A percentile compares a stretch with the other conserved stretches of the same genome.
Evolutionary conservation across 495 filamentous ascomycete genomes (phyloP).

Genomic region (Ramalina intermedia): DNA sequence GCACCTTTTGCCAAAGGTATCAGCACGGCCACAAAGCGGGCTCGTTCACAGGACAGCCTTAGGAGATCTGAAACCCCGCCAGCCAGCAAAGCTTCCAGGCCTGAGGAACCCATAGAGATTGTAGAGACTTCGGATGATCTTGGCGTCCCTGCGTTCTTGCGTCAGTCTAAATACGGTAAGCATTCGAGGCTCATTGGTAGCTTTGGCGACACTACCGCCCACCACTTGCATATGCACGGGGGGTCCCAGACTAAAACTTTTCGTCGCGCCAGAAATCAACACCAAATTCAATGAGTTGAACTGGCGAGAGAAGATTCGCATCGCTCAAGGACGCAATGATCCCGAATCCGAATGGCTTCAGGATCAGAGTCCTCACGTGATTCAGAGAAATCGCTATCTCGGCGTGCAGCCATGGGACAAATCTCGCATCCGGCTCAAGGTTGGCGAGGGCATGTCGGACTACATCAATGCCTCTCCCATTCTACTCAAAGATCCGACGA

Average conservation of each 20-base stretch:
- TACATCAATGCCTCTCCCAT: constrained; percentile 98
- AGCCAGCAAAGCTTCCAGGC: constrained; percentile 10
- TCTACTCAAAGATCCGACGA: constrained; percentile 40
- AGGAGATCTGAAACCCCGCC: constrained; percentile 27
- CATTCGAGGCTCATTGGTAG: constrained; percentile 1
- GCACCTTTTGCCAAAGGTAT: constrained; percentile 8
- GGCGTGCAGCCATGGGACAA: constrained; percentile 69
- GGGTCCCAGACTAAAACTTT: neutral
- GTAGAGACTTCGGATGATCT: constrained; percentile 2
- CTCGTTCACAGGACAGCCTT: constrained; percentile 20
- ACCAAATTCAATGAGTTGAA: constrained; percentile 45
- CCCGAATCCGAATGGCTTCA: constrained; percentile 39
- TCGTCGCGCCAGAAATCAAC: constrained; percentile 1
- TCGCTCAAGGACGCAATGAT: constrained; percentile 29
- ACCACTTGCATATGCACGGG: constrained; percentile 4
- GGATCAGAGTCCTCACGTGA: constrained; percentile 33
- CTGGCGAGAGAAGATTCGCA: constrained; percentile 45
- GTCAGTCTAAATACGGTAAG: constrained; percentile 18
- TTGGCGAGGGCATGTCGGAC: constrained; percentile 64
- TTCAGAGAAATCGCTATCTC: constrained; percentile 45
- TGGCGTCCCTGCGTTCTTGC: constrained; percentile 14
- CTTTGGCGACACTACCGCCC: constrained; percentile 9
- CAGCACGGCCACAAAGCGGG: constrained; percentile 13
- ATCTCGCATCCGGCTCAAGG: constrained; percentile 71
- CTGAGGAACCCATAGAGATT: constrained; percentile 3